phyloP scores from a whole-genome alignment of 371 early-diverging fungal species.

The Syncephalastrum sp. region DNA sequence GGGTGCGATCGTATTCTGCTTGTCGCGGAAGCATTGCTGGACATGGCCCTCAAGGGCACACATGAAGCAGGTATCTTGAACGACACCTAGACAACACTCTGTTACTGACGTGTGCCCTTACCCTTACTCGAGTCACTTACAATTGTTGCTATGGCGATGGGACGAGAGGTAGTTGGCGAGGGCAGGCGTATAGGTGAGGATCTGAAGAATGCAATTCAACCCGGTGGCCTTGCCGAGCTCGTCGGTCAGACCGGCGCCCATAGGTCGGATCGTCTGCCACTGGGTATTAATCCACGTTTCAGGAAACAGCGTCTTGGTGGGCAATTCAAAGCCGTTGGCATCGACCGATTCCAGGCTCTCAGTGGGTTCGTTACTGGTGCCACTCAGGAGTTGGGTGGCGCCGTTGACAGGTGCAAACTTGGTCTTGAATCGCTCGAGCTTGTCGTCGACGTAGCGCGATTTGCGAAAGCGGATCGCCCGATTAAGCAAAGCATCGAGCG shows the following conservation, averaged over 20 bases:
- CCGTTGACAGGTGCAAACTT: constrained; percentile 44
- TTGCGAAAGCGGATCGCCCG: constrained; percentile 45
- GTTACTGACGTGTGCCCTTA: background rate
- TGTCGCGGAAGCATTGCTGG: constrained; percentile 33
- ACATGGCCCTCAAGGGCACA: constrained; percentile 70
- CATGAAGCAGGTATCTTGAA: constrained; percentile 61
- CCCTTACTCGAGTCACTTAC: constrained; percentile 26
- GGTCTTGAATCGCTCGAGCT: constrained; percentile 40
- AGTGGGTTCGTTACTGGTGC: background rate
- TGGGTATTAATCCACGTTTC: constrained; percentile 51
- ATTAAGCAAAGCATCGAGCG: constrained; percentile 26
- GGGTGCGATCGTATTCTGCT: constrained; percentile 51
- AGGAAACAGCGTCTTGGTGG: constrained; percentile 60
- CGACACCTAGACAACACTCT: constrained; percentile 45
- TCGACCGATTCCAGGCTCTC: constrained; percentile 31
- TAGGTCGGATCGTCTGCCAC: constrained; percentile 64
- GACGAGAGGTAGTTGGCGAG: constrained; percentile 74
- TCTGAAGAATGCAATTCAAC: constrained; percentile 90
- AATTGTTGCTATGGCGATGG: constrained; percentile 60
- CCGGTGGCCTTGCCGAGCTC: constrained; percentile 87
- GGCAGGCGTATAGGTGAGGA: constrained; percentile 82
- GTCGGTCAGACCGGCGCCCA: constrained; percentile 81
- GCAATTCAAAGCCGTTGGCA: constrained; percentile 63
- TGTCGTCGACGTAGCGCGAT: constrained; percentile 49
- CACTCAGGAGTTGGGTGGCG: constrained; percentile 1